Base-by-base conservation (phyloP, 495 filamentous ascomycete species). In the Penicillium soppii region DNA sequence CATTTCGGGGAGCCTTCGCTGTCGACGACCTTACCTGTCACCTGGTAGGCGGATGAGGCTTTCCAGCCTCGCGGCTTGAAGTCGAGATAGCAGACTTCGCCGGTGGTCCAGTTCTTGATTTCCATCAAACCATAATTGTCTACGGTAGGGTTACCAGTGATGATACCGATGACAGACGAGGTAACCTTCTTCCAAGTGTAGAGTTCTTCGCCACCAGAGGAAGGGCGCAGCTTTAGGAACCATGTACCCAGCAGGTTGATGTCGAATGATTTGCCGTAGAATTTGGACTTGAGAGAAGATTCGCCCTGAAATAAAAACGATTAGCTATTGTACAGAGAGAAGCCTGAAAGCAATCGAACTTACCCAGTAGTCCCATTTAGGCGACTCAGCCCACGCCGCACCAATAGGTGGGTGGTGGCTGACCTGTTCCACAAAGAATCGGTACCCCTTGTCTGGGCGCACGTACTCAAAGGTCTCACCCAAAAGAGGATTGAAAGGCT, bases 181-280 rank as follows among this genome's bases (percentile, higher is more conserved):
- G 90, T 97, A 33, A 96, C 91, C 68, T 98, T 98, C 74, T 97
- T 97, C 94, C 94, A 98, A 2, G 92, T 97, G 70, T 95, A 97
- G 5, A 97, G 75, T 57, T 98, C 94, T 60, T 95, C 90, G 5
- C 83, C 84, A 3, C 89, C 90, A 13, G 83, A 79, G 5, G 81
- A 77, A 6, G 91, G 89, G 1, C 92, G 88, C 26, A 98, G 76
- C 59, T 82, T 88, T 52, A 97, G 75, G 71, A 98, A 98, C 94
- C 94, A 98, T 6, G 94, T 98, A 22, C 94, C 94, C 5, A 98
- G 80, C 13, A 89, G 90, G 65, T 96, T 95, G 69, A 98, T 90
- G 61, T 98, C 94, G 63, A 98, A 97, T 6, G 90, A 92, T 66
- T 92, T 95, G 55, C 94, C 94, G 62, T 96, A 95, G 67, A 98